A percentile compares a stretch with the other conserved stretches of the same genome.
phyloP scores from a whole-genome alignment of 805 yeast species.

The Blastobotrys peoriensis region DNA sequence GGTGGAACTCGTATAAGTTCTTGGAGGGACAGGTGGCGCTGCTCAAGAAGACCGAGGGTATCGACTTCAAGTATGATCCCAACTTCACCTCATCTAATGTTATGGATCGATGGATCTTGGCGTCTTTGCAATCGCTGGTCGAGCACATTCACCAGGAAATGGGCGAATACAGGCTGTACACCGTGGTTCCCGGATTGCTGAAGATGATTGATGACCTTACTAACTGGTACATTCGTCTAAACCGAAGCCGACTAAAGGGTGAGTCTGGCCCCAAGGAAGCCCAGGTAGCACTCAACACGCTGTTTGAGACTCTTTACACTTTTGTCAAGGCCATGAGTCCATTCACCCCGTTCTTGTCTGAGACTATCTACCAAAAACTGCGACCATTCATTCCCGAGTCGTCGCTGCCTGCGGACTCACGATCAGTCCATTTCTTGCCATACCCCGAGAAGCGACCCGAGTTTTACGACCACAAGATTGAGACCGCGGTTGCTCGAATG shows the following conservation, averaged over 20 bases:
- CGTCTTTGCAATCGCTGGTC: slow-evolving; percentile 90
- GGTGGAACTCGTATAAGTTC: slow-evolving; percentile 98
- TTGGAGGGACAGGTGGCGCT: slow-evolving; percentile 90
- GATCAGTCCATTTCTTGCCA: slow-evolving; percentile 91
- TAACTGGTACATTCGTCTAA: slow-evolving; percentile 98
- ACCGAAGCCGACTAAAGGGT: slow-evolving; percentile 97
- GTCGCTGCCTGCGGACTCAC: slow-evolving; percentile 46
- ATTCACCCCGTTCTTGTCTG: slow-evolving; percentile 94
- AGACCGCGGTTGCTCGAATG: slow-evolving; percentile 88
- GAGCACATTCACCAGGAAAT: slow-evolving; percentile 84
- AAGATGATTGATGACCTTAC: slow-evolving; percentile 89
- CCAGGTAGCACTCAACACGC: slow-evolving; percentile 77
- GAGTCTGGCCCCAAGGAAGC: slow-evolving; percentile 83
- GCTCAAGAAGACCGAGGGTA: slow-evolving; percentile 64
- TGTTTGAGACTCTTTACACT: slow-evolving; percentile 83
- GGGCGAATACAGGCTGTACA: slow-evolving; percentile 83
- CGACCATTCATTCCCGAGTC: slow-evolving; percentile 43
- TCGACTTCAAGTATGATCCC: slow-evolving; percentile 70
- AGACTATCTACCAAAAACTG: slow-evolving; percentile 76
- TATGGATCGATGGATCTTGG: slow-evolving; percentile 96
- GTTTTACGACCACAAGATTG: slow-evolving; percentile 65
- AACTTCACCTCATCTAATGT: slow-evolving; percentile 66
- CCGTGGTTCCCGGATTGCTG: slow-evolving; percentile 91
- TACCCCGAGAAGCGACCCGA: slow-evolving; percentile 82
- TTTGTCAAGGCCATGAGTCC: slow-evolving; percentile 97